Conservation (phyloP, 805 yeast species). For the Ogataea methylovora region DNA sequence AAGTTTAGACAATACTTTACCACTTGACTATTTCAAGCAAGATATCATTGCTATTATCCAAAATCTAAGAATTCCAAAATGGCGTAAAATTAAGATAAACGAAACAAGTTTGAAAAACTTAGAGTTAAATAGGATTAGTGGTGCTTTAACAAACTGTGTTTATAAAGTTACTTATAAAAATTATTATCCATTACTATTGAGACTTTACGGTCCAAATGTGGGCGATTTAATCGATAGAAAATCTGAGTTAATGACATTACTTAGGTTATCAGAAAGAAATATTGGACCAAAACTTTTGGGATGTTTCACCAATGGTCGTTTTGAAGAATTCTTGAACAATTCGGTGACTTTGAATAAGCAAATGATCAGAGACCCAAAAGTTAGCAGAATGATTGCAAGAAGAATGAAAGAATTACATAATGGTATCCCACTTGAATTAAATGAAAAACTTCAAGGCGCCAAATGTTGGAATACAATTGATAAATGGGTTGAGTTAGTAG, state of each 20-base stretch:
- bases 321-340: slow-evolving; percentile 86
- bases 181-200: slow-evolving; percentile 55
- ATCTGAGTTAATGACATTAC: slow-evolving; percentile 63
- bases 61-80: slow-evolving; percentile 61
- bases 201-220: slow-evolving; percentile 86
- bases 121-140: slow-evolving; percentile 62
- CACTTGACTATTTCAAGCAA: slow-evolving; percentile 76
- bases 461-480: slow-evolving; percentile 59
- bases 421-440: slow-evolving; percentile 57
- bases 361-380: slow-evolving; percentile 68
- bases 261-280: slow-evolving; percentile 63
- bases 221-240: slow-evolving; percentile 83
- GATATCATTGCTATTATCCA: slow-evolving; percentile 65
- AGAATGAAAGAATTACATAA: slow-evolving; percentile 93
- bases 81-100: slow-evolving; percentile 51
- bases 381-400: slow-evolving; percentile 81
- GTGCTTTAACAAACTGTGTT: slow-evolving; percentile 90
- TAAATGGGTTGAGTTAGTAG: slow-evolving; percentile 59
- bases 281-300: slow-evolving; percentile 91
- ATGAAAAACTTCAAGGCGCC: slow-evolving; percentile 57
- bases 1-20: slow-evolving; percentile 66
- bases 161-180: slow-evolving; percentile 48
- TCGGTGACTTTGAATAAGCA: slow-evolving; percentile 69
- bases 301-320: slow-evolving; percentile 84
- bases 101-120: slow-evolving; percentile 34